A percentile compares a stretch with the other conserved stretches of the same genome.
These are phyloP conservation scores for Microglena sp. DNA, from an alignment of 139 green algal genomes.

Conservation along the genomic window DNA sequence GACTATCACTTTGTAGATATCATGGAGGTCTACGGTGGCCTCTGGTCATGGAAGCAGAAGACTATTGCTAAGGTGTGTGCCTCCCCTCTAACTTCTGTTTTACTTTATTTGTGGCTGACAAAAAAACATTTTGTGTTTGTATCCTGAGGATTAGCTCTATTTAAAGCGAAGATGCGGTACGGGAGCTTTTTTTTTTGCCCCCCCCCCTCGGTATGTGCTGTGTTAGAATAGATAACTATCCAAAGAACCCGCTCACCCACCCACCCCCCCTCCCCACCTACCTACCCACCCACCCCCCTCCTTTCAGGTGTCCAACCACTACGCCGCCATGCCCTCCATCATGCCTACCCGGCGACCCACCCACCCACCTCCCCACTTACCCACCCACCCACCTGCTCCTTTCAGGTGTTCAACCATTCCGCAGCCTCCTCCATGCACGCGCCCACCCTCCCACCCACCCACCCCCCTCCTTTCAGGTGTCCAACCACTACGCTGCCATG, in stretches of 20 bases:
- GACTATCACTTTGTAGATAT: slow-evolving; percentile 7
- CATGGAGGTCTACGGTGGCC: slow-evolving; percentile 11
- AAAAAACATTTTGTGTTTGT: too few species aligned
- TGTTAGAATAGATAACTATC: too few species aligned
- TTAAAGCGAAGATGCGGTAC: too few species aligned
- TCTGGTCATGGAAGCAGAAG: slow-evolving; percentile 27
- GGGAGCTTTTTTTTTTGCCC: too few species aligned
- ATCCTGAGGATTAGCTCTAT: too few species aligned
- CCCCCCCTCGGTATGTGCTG: too few species aligned
- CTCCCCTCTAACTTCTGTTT: too few species aligned
- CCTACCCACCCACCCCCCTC: background rate
- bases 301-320: slow-evolving; percentile 16
- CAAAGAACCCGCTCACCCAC: too few species aligned
- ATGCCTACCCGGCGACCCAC: slow-evolving; percentile 13
- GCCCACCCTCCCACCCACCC: background rate
- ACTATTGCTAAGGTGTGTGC: slow-evolving; percentile 14
- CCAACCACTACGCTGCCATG: slow-evolving; percentile 32
- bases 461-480: background rate
- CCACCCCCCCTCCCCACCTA: background rate
- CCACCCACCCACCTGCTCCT: too few species aligned
- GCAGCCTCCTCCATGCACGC: slow-evolving; percentile 16
- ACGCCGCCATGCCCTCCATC: slow-evolving; percentile 26
- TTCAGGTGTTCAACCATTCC: slow-evolving; percentile 20
- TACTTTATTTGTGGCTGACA: too few species aligned
- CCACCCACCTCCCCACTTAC: background rate